A percentile compares a stretch with the other conserved stretches of the same genome.
Conservation (phyloP, 2,329 filamentous ascomycete genomes). For the Botrytis tulipae region DNA sequence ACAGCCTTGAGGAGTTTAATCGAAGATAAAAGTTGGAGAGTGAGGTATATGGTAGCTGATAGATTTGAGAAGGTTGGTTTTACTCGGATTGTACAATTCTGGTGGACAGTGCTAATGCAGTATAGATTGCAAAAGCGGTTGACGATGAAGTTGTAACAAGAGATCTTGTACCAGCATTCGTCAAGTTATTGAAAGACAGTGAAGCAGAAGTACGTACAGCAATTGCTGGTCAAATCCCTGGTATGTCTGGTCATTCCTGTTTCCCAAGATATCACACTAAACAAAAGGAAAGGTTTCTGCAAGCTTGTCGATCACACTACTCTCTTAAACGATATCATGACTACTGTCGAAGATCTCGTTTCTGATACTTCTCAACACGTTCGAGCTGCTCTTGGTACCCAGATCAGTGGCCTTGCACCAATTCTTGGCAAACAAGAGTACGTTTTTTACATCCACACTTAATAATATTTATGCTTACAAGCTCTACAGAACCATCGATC, state of each 20-base stretch:
- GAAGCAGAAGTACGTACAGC: slow-evolving; percentile 97
- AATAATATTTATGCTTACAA: slow-evolving; percentile 27
- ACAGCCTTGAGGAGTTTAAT: slow-evolving; percentile 89
- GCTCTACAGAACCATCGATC: slow-evolving; percentile 77
- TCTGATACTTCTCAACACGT: slow-evolving; percentile 97
- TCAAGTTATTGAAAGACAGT: slow-evolving; percentile 95
- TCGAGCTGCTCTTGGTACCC: slow-evolving; percentile 88
- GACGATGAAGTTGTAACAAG: slow-evolving; percentile 93
- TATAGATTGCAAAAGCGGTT: slow-evolving; percentile 92
- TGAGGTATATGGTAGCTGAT: slow-evolving; percentile 98
- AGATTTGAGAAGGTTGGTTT: slow-evolving; percentile 84
- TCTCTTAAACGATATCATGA: slow-evolving; percentile 94
- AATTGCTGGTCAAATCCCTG: slow-evolving; percentile 93
- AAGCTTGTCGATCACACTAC: slow-evolving; percentile 80
- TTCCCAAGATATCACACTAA: slow-evolving; percentile 30
- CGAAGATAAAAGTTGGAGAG: slow-evolving; percentile 99
- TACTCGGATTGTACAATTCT: background rate
- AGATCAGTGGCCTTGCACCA: slow-evolving; percentile 94
- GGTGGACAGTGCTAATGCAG: slow-evolving; percentile 24
- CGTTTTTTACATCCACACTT: slow-evolving; percentile 39
- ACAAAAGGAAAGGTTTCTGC: slow-evolving; percentile 70
- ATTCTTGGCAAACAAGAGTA: slow-evolving; percentile 98
- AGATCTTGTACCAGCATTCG: slow-evolving; percentile 93
- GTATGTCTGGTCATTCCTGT: slow-evolving; percentile 42
- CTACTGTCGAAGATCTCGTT: slow-evolving; percentile 91